These are phyloP conservation scores for Suillus sp. DNA, from an alignment of 768 basidiomycete species.

Conservation along the genomic window DNA sequence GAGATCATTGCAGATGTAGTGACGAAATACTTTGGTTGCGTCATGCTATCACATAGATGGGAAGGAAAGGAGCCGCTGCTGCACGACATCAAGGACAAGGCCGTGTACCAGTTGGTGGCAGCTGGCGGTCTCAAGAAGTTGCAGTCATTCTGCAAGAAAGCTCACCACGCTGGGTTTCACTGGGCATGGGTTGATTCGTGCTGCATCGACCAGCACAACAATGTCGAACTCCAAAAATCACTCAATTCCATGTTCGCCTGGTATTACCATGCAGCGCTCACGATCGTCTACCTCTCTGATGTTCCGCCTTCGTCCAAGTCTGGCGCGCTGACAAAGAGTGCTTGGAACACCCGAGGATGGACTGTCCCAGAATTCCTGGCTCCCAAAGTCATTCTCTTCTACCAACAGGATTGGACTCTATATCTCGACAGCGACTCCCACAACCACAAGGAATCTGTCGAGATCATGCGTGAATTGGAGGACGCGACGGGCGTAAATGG, in stretches of 20 bases:
- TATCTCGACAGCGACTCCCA: not conserved
- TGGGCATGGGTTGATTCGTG: conserved; percentile 3
- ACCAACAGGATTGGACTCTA: not conserved
- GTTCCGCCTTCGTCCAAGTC: not conserved
- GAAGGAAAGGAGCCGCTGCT: not conserved
- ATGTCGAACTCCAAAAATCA: not conserved
- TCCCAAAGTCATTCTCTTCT: not conserved
- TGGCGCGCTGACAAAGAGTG: not conserved
- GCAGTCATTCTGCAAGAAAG: not conserved
- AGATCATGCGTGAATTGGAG: not conserved
- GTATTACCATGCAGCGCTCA: not conserved
- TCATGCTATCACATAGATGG: conserved; percentile 1
- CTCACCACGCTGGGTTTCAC: not conserved
- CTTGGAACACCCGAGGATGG: conserved; percentile 1
- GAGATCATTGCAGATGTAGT: not conserved
- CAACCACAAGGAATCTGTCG: not conserved
- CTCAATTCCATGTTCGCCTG: not conserved
- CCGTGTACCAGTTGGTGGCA: not conserved
- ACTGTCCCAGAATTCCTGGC: not conserved
- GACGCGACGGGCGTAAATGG: not conserved
- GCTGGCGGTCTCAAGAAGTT: not conserved
- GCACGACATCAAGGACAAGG: not conserved
- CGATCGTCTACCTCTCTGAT: not conserved
- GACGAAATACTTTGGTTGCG: not conserved
- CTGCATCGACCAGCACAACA: not conserved